Base-by-base conservation (phyloP, 2,329 filamentous ascomycete species). In the Calonectria crousiana region DNA sequence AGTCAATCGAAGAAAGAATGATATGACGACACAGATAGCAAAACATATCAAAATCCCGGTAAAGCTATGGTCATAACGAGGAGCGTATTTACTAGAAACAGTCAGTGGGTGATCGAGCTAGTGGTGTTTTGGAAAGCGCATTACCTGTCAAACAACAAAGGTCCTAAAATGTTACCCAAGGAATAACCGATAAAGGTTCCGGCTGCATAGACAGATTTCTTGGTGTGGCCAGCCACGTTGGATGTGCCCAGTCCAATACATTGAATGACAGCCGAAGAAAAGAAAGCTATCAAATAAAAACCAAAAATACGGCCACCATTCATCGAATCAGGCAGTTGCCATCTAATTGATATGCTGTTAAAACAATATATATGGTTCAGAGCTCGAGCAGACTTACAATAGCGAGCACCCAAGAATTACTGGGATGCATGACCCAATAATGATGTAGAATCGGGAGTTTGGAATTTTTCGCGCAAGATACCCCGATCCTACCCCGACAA, bases 101-200 rank as follows among this genome's bases (percentile, higher is more conserved):
- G 32, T 71, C 34, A 73, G 64, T 44, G 26, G 36, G 6, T 30
- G n/a, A n/a, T n/a, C 5, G 26, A 3, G 0, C 6, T 8, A 10
- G 44, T 18, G 44, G 34, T 16, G 14, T 18, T 26, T 26, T 14
- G 30, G 16, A 30, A 34, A 32, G 44, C 0, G 5, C 64, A 76
- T 75, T 72, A 83, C 81, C 81, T 82, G 34, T 81, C 78, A 47
- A 84, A 84, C 73, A 84, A 78, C 6, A 82, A 71, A 0, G 83
- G 82, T 0, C 83, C 82, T 26, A 84, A 77, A 32, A 83, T 81
- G 74, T 84, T 84, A 14, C 83, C 83, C 8, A 84, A 70, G 1
- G 81, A 84, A 58, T 84, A 84, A 8, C 81, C 82, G 38, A 84
- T 81, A 56, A 83, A 84, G 3, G 81, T 83, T 4, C 76, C 79